A percentile compares a stretch with the other conserved stretches of the same genome.
phyloP scores from a whole-genome alignment of 805 yeast species.

The Pichia membranifaciens region DNA sequence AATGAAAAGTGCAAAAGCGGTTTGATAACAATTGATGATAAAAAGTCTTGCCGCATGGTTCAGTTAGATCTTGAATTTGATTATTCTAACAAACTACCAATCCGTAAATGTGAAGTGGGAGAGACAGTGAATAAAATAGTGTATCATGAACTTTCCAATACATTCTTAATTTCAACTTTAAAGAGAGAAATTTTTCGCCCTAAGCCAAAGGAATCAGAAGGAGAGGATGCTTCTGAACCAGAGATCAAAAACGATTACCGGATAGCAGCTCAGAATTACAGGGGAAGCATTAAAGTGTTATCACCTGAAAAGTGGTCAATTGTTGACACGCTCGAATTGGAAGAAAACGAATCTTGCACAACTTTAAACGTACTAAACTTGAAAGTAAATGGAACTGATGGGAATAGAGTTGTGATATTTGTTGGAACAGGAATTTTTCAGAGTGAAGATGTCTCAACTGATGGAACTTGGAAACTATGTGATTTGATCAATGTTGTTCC shows the following conservation, averaged over 20 bases:
- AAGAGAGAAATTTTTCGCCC: conserved; percentile 55
- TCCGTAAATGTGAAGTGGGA: conserved; percentile 46
- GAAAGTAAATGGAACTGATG: conserved; percentile 38
- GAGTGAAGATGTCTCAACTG: conserved; percentile 74
- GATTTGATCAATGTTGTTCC: conserved; percentile 83
- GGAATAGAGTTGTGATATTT: conserved; percentile 41
- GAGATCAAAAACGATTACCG: conserved; percentile 61
- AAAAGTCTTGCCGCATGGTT: conserved; percentile 60
- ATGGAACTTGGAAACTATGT: conserved; percentile 68
- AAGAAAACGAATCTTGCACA: conserved; percentile 61
- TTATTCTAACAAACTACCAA: conserved; percentile 58
- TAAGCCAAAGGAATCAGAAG: conserved; percentile 65
- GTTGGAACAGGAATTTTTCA: conserved; percentile 74
- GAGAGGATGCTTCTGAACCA: conserved; percentile 37
- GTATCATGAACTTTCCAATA: conserved; percentile 61
- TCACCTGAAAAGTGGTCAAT: conserved; percentile 74
- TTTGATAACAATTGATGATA: conserved; percentile 65
- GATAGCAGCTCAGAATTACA: conserved; percentile 45
- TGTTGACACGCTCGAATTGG: conserved; percentile 62
- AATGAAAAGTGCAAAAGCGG: conserved; percentile 35
- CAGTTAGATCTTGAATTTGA: conserved; percentile 40
- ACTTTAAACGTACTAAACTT: conserved; percentile 46
- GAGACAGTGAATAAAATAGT: conserved; percentile 60
- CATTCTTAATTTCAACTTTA: conserved; percentile 58
- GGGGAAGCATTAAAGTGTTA: conserved; percentile 57